Evolutionary conservation across 163 green algal species (phyloP).

Genomic region (Dunaliella salina): DNA sequence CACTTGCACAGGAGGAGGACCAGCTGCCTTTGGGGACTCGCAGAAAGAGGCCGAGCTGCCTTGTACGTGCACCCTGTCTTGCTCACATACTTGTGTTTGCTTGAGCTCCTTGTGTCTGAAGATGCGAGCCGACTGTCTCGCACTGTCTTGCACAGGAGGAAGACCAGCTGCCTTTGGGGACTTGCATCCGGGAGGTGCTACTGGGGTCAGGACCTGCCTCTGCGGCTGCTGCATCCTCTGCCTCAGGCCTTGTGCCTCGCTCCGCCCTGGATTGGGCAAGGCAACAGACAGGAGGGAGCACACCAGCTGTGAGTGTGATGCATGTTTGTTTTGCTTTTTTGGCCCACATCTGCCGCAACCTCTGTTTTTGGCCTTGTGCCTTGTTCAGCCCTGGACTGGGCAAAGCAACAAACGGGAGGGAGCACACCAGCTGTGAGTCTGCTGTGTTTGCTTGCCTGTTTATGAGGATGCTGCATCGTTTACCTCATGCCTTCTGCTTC

Average conservation of each 20-base stretch:
- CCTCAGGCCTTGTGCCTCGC: conserved; percentile 9
- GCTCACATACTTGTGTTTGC: too few species aligned
- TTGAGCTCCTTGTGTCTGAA: too few species aligned
- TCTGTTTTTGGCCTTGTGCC: conserved; percentile 10
- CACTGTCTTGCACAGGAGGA: conserved; percentile 9
- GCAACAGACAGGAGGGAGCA: not conserved
- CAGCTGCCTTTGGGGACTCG: conserved; percentile 12
- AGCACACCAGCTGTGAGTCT: too few species aligned
- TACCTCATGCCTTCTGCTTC: conserved; percentile 7
- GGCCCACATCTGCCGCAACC: conserved; percentile 10
- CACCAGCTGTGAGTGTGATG: too few species aligned
- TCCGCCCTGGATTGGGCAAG: conserved; percentile 19
- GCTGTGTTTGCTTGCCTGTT: too few species aligned
- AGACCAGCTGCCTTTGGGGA: conserved; percentile 20
- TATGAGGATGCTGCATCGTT: conserved; percentile 8
- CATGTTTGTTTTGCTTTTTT: too few species aligned
- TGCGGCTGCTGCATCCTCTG: conserved; percentile 8
- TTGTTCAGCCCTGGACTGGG: conserved; percentile 20
- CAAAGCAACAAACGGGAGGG: not conserved
- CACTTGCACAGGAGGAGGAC: conserved; percentile 26
- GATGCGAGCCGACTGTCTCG: too few species aligned
- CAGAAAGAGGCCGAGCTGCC: too few species aligned
- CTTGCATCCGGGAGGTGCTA: conserved; percentile 16
- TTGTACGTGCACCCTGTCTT: too few species aligned
- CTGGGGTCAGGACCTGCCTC: not conserved